Evolutionary conservation across 306 rosid genomes (phyloP).

Genomic region (Amphicarpaea edgeworthii): DNA sequence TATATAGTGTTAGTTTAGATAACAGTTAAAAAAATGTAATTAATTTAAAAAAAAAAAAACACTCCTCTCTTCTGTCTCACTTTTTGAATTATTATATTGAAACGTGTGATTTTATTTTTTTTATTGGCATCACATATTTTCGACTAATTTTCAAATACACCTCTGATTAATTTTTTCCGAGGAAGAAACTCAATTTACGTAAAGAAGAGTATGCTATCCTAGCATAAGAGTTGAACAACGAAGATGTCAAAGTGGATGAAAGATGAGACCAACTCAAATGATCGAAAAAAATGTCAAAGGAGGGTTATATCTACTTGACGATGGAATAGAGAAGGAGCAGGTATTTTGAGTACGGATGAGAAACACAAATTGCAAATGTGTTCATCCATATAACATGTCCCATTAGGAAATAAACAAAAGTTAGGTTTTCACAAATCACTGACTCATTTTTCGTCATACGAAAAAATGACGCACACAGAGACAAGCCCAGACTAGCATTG

Average conservation of each 20-base stretch:
- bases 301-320: not conserved
- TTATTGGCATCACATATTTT: no score
- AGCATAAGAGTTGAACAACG: no score
- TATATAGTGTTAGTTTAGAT: no score
- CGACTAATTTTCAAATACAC: no score
- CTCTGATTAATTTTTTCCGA: no score
- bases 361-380: not conserved
- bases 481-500: not conserved
- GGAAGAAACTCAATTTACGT: no score
- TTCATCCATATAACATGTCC: not conserved
- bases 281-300: not conserved
- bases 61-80: no score
- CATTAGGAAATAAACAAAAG: constrained; percentile 6
- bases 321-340: not conserved
- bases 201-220: no score
- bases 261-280: not conserved
- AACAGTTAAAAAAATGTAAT: no score
- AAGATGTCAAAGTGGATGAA: not conserved
- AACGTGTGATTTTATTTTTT: no score
- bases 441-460: constrained; percentile 20
- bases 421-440: constrained; percentile 18
- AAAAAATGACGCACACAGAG: not conserved
- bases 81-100: no score
- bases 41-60: no score
- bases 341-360: not conserved